phyloP scores from a whole-genome alignment of 352 stramenopile species.

The Phytophthora idaei region DNA sequence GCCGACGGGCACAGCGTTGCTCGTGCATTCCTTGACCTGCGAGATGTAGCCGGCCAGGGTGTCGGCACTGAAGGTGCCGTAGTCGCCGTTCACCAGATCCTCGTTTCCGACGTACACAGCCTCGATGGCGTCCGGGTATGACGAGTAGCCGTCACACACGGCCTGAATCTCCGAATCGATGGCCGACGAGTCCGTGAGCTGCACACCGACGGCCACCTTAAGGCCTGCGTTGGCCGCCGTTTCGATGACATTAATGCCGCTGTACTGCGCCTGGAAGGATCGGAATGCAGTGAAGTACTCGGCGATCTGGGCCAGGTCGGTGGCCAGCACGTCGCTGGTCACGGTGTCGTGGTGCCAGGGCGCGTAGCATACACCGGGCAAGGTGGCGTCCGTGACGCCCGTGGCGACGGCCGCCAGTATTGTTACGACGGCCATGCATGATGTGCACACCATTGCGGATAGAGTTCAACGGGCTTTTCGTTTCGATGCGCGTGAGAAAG shows the following conservation, averaged over 20 bases:
- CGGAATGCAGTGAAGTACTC: constrained; percentile 62
- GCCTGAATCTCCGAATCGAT: constrained; percentile 62
- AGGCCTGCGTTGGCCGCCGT: constrained; percentile 49
- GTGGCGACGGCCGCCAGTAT: constrained; percentile 21
- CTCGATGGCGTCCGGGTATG: constrained; percentile 47
- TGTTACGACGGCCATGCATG: constrained; percentile 21
- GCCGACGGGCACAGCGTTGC: constrained; percentile 50
- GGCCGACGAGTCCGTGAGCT: constrained; percentile 49
- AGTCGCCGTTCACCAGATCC: constrained; percentile 60
- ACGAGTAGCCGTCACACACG: constrained; percentile 50
- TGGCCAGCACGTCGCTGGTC: constrained; percentile 39
- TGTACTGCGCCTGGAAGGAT: constrained; percentile 73
- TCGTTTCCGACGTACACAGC: constrained; percentile 81
- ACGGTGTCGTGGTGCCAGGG: constrained; percentile 65
- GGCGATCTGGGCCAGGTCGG: constrained; percentile 46
- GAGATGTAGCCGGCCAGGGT: constrained; percentile 53
- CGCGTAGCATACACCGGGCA: constrained; percentile 61
- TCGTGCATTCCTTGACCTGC: constrained; percentile 53
- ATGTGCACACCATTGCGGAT: constrained; percentile 30
- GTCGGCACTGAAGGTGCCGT: constrained; percentile 38
- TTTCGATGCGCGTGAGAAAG: constrained; percentile 19
- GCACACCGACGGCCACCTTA: constrained; percentile 70
- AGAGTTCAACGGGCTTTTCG: constrained; percentile 16
- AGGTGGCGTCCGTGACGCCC: constrained; percentile 13
- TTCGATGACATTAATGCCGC: constrained; percentile 56